Conservation (phyloP, 176 grass and related monocot genomes). For the Chrysopogon serrulatus region DNA sequence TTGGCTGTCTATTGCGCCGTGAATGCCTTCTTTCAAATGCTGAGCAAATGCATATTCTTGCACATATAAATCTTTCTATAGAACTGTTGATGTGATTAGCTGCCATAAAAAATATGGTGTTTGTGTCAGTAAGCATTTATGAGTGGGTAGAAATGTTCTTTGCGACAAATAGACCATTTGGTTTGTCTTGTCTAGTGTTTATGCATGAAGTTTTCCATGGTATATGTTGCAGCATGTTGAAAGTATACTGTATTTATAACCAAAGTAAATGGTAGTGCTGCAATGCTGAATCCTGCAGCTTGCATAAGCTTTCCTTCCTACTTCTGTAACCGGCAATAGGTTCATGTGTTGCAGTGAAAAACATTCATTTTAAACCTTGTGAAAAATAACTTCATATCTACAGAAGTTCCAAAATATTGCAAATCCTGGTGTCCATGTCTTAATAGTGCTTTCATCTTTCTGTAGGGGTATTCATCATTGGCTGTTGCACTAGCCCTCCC, state of each 20-base stretch:
- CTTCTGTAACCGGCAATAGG: not conserved
- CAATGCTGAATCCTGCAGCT: not conserved
- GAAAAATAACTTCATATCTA: not conserved
- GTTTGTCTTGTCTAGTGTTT: not conserved
- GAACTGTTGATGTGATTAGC: not conserved
- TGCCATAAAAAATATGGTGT: not conserved
- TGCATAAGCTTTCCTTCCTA: not conserved
- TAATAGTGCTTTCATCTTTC: not conserved
- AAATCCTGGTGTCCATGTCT: not conserved
- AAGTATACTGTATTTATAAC: not conserved
- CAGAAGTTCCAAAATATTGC: not conserved
- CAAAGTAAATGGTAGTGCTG: not conserved
- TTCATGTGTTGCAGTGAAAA: not conserved
- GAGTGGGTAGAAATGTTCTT: not conserved
- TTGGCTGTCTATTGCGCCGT: not conserved
- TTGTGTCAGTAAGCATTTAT: not conserved
- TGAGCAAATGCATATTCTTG: not conserved
- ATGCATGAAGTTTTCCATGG: not conserved
- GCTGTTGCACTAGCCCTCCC: slow-evolving; percentile 84
- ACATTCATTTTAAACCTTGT: not conserved
- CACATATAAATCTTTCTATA: not conserved
- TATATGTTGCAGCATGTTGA: not conserved
- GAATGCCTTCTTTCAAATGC: not conserved
- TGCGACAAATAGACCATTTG: not conserved
- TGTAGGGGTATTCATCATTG: slow-evolving; percentile 91